Evolutionary conservation across 1,284 basidiomycete genomes (phyloP).

Genomic region (Moesziomyces aphidis): DNA sequence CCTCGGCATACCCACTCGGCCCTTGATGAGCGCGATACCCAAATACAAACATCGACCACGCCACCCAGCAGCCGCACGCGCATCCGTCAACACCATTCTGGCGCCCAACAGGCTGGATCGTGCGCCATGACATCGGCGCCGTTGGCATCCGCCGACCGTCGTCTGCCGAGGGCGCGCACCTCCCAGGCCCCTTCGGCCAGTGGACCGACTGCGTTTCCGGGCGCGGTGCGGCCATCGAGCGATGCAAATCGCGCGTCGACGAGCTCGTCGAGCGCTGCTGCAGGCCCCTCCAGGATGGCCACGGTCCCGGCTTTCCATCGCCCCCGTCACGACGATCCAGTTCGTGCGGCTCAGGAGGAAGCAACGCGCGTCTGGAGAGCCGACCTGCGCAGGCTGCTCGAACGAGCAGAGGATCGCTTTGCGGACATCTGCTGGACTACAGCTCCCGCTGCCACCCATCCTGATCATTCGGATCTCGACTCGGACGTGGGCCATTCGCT

Average conservation of each 20-base stretch:
- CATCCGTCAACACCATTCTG: background rate
- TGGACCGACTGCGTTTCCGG: background rate
- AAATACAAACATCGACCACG: background rate
- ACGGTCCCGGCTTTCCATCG: background rate
- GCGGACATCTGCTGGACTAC: constrained; percentile 61
- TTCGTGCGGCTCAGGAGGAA: constrained; percentile 34
- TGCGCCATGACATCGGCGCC: background rate
- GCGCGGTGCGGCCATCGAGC: background rate
- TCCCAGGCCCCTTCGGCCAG: background rate
- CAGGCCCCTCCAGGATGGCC: constrained; percentile 12
- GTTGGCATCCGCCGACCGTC: background rate
- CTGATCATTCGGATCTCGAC: constrained; percentile 17
- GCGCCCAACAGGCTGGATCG: background rate
- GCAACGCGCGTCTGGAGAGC: constrained; percentile 51
- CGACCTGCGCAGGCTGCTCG: constrained; percentile 50
- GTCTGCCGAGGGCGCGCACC: background rate
- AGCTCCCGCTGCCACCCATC: background rate
- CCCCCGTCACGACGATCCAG: constrained; percentile 17
- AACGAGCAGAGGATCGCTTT: constrained; percentile 51
- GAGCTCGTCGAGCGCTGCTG: background rate
- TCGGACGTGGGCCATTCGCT: constrained; percentile 12
- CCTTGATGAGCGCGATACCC: background rate
- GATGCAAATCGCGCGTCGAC: background rate
- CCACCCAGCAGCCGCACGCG: background rate
- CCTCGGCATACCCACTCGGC: background rate